Base-by-base conservation (phyloP, 2,329 filamentous ascomycete species). In the Ophiostoma angusticollis region DNA sequence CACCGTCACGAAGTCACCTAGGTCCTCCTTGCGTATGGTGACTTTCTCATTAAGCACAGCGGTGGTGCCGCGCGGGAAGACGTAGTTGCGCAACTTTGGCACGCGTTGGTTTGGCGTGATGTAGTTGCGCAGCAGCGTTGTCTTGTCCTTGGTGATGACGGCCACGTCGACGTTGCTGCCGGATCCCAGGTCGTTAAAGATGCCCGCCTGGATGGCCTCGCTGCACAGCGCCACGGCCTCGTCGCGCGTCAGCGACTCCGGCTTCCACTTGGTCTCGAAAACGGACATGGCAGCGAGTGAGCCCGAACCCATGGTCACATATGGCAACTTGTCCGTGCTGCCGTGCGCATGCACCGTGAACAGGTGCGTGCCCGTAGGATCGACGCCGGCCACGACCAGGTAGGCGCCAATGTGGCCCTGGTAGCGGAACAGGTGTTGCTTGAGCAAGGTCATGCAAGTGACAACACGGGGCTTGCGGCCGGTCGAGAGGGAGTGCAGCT, bases 311-410 rank as follows among this genome's bases (percentile, higher is more conserved):
- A 98, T 98, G 49, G 93, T 98, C 50, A 98, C 93, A 61, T 98
- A 98, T 36, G 91, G 91, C 35, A 98, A 79, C 70, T 96, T 98
- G 68, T 98, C 91, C 45, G 91, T 98, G 54, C 82, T 91, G 49
- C 93, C 91, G 70, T 98, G 93, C 44, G 91, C 91, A 65, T 98
- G 91, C 31, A 98, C 91, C 48, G 93, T 98, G 71, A 93, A 98
- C 46, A 98, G 80, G 54, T 94, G 86, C 32, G 81, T 78, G 54
- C 91, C 91, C 1, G 91, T 98, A 24, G 93, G 89, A 59, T 98
- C 91, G 56, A 93, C 87, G 49, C 91, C 91, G 27, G 91, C 91
- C 42, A 98, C 84, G 50, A 98, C 91, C 42, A 98, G 80, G 64
- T 98, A 98, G 48, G 91, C 91, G 52, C 93, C 91, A 52, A 98